Percentiles rank a stretch among this genome's conserved stretches.
These are phyloP conservation scores for Vaccinium myrtillus DNA, from an alignment of 148 eudicot genomes.

Conservation along the genomic window DNA sequence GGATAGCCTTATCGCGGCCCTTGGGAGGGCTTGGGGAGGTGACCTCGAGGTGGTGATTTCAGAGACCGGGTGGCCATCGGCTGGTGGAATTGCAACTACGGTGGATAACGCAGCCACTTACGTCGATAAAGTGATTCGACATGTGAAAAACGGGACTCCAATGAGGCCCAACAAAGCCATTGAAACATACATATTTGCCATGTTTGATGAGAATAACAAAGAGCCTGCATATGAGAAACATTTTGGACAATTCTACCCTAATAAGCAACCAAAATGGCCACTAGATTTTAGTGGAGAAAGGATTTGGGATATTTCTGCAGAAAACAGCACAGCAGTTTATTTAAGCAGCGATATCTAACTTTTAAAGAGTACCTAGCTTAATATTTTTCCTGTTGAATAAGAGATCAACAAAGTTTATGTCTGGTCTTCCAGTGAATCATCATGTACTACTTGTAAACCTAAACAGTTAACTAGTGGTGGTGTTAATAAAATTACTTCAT, in stretches of 20 bases:
- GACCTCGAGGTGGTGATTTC: conserved; percentile 9
- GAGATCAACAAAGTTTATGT: neutral
- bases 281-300: neutral
- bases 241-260: conserved; percentile 13
- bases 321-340: neutral
- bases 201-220: conserved; percentile 21
- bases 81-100: neutral
- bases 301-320: neutral
- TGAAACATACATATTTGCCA: conserved; percentile 15
- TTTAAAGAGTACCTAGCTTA: neutral
- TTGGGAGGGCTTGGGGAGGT: conserved; percentile 15
- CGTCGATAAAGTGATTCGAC: conserved; percentile 7
- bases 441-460: too few species aligned
- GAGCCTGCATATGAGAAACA: neutral
- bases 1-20: conserved; percentile 4
- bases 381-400: neutral
- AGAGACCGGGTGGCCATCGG: conserved; percentile 17
- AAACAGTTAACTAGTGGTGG: too few species aligned
- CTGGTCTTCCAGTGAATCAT: neutral
- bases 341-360: neutral
- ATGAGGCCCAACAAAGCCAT: conserved; percentile 16
- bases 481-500: too few species aligned
- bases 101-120: conserved; percentile 7
- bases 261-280: conserved; percentile 7
- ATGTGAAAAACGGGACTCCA: neutral